Evolutionary conservation across 257 asterid genomes (phyloP).

Genomic region (Solanum etuberosum): DNA sequence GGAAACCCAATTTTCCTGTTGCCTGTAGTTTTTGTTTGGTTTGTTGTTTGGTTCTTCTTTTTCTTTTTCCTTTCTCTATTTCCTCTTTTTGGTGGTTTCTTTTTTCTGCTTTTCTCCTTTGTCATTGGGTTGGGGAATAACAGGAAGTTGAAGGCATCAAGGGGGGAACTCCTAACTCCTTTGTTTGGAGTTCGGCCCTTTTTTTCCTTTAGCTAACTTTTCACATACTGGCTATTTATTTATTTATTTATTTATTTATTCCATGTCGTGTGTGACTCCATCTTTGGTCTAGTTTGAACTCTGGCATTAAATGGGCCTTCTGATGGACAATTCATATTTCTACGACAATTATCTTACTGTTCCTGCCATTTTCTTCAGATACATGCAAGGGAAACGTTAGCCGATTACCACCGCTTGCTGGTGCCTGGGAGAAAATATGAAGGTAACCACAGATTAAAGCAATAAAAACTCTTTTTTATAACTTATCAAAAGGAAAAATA

Average conservation of each 20-base stretch:
- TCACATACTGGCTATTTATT: neutral
- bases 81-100: neutral
- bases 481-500: neutral
- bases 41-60: neutral
- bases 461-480: neutral
- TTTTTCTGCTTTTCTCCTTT: neutral
- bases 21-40: neutral
- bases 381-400: conserved; percentile 39
- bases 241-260: neutral
- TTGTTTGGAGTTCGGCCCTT: neutral
- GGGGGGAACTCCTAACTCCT: neutral
- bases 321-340: neutral
- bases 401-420: conserved; percentile 67
- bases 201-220: neutral
- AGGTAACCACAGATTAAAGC: conserved; percentile 24
- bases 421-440: conserved; percentile 62
- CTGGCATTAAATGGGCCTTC: neutral
- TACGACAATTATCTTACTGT: neutral
- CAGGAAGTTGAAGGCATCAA: neutral
- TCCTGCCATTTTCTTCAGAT: conserved; percentile 25
- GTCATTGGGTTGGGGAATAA: neutral
- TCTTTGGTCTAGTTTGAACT: neutral
- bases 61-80: neutral
- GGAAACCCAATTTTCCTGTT: neutral
- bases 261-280: neutral